Conservation (phyloP, 2,329 filamentous ascomycete species). For the Pseudocercospora vitis region DNA sequence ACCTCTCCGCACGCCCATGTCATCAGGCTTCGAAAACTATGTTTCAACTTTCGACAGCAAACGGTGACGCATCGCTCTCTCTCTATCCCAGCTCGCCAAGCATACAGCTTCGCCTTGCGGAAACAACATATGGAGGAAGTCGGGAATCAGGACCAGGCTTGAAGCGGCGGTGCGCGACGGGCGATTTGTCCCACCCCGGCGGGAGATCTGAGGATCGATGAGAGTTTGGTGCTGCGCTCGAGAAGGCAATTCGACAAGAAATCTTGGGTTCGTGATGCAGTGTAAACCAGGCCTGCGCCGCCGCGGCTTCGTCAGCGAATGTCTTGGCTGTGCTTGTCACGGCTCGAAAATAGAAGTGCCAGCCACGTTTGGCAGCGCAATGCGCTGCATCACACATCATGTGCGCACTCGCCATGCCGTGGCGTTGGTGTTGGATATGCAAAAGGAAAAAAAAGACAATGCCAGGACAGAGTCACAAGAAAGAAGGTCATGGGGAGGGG, state of each 20-base stretch:
- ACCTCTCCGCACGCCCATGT: too few relatives aligned
- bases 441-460: neutral
- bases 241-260: too few relatives aligned
- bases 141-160: neutral
- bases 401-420: too few relatives aligned
- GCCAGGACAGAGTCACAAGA: neutral
- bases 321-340: too few relatives aligned
- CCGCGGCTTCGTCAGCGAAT: too few relatives aligned
- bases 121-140: neutral
- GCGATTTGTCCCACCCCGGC: neutral
- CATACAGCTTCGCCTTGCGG: neutral
- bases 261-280: too few relatives aligned
- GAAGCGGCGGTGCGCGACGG: neutral
- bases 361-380: too few relatives aligned
- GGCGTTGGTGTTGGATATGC: neutral
- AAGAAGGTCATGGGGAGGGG: neutral
- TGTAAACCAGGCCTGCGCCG: too few relatives aligned
- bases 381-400: too few relatives aligned
- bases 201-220: neutral
- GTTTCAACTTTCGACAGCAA: neutral
- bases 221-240: neutral
- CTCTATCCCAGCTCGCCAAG: neutral
- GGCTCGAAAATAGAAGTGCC: too few relatives aligned
- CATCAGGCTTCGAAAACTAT: neutral
- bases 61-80: neutral